phyloP scores from a whole-genome alignment of 805 yeast species.

The Kuraishia piskuri region DNA sequence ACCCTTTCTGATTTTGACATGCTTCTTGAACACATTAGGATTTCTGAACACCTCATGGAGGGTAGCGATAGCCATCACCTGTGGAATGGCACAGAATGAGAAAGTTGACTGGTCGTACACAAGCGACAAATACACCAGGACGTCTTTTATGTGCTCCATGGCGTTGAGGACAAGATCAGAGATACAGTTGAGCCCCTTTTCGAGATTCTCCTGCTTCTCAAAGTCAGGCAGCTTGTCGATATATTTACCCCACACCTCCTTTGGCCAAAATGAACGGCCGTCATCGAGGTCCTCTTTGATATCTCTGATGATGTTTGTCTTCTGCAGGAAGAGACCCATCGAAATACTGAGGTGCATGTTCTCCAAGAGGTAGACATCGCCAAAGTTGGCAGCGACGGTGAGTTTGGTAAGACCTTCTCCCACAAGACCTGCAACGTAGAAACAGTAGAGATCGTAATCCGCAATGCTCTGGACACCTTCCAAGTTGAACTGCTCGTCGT shows the following conservation, averaged over 20 bases:
- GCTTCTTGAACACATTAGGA: conserved; percentile 54
- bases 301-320: conserved; percentile 93
- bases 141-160: conserved; percentile 68
- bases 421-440: conserved; percentile 95
- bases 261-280: conserved; percentile 94
- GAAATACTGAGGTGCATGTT: conserved; percentile 58
- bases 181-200: conserved; percentile 64
- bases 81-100: conserved; percentile 95
- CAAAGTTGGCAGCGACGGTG: conserved; percentile 68
- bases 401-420: conserved; percentile 92
- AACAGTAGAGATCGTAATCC: conserved; percentile 89
- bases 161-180: conserved; percentile 77
- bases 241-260: conserved; percentile 84
- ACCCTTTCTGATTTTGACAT: conserved; percentile 88
- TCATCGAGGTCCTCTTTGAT: conserved; percentile 86
- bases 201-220: conserved; percentile 33
- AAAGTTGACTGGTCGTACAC: conserved; percentile 77
- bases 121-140: conserved; percentile 63
- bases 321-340: conserved; percentile 94
- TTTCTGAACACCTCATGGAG: conserved; percentile 80
- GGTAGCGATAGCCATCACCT: conserved; percentile 98
- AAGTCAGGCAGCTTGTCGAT: conserved; percentile 58
- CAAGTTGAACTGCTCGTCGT: conserved; percentile 66
- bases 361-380: conserved; percentile 43
- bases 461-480: conserved; percentile 70